Base-by-base conservation (phyloP, 2,329 filamentous ascomycete species). In the Fusarium paranaense region DNA sequence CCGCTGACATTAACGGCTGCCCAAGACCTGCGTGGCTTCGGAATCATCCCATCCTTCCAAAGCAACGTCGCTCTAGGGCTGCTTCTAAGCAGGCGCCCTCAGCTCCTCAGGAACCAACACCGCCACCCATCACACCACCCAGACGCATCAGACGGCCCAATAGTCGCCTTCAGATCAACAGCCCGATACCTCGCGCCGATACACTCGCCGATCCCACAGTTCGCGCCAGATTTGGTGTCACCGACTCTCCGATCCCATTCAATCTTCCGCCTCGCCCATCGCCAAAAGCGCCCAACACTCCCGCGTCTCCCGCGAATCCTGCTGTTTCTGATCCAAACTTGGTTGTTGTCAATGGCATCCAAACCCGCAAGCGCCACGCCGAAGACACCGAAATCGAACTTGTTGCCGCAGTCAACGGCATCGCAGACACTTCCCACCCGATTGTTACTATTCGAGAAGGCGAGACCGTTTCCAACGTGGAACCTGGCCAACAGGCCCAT, bases 381-480 rank as follows among this genome's bases (percentile, higher is more conserved):
- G 57, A 80, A 73, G 71, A 79, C 60, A 69, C 76, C 45, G 81
- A 82, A 74, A 70, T 80, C 60, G 79, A 81, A 66, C 72, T 82
- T 64, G 72, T 80, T 73, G 78, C 74, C 63, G 70, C 77, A 35
- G 38, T 72, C 38, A 72, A 74, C 66, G 67, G 67, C 40, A 69
- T 76, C 68, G 58, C 64, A 54, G 62, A 69, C 33, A 47, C 54
- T 22, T 64, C 45, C 38, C 45, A 65, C 40, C 65, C 68, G 20
- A 50, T 78, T 37, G 45, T 75, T 45, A 76, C 70, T 69, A 40
- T 62, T 67, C 76, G 77, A 35, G n/a, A 64, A 54, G 71, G 74
- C 35, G 62, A 68, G 42, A 64, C 57, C n/a, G 60, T 67, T 47
- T 32, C 68, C 35, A 57, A 60, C 33, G 38, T 70, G 33, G 57